phyloP scores from a whole-genome alignment of 352 stramenopile genomes.

The Phytopythium delawarense region DNA sequence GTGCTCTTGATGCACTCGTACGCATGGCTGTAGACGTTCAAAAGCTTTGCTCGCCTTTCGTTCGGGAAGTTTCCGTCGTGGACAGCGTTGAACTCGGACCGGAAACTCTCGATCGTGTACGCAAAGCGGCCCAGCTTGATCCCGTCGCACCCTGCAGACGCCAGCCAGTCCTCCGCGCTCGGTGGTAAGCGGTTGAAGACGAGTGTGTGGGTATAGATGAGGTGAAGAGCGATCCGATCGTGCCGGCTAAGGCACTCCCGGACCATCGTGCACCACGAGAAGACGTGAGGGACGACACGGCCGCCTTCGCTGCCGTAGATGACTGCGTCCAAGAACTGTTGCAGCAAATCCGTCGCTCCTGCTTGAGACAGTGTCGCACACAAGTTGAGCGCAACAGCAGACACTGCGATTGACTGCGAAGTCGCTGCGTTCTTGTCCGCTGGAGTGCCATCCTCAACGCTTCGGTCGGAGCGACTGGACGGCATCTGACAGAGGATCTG shows the following conservation, averaged over 20 bases:
- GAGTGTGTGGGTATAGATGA: conserved; percentile 3
- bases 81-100: background rate
- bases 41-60: background rate
- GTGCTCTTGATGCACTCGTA: conserved; percentile 5
- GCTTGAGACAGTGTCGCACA: conserved; percentile 30
- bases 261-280: conserved; percentile 2
- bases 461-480: background rate
- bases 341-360: conserved; percentile 14
- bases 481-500: conserved; percentile 12
- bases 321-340: conserved; percentile 1
- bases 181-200: background rate
- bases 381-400: conserved; percentile 26
- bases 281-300: background rate
- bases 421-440: background rate
- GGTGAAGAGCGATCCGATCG: background rate
- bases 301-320: background rate
- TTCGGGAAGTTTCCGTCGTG: background rate
- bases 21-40: conserved; percentile 18
- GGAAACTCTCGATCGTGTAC: conserved; percentile 10
- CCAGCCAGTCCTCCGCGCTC: conserved; percentile 4
- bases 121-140: background rate
- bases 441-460: background rate
- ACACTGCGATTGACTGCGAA: conserved; percentile 14
- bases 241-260: background rate
- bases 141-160: background rate